Evolutionary conservation across 2,329 filamentous ascomycete genomes (phyloP).

Genomic region (Berkeleyomyces basicola): DNA sequence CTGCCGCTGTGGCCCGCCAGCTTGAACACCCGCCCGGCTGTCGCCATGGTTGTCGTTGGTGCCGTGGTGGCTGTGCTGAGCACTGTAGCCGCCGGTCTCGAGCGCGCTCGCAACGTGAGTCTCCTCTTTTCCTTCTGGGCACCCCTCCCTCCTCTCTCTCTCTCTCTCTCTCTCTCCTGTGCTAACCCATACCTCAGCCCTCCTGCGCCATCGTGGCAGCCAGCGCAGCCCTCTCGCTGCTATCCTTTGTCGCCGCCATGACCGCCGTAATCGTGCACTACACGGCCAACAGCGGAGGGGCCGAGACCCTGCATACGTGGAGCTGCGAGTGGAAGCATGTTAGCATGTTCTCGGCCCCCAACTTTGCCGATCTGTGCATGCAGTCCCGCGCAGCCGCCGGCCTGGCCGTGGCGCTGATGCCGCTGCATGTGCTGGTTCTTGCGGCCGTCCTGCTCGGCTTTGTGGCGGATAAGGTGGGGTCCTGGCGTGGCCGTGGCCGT

Average conservation of each 20-base stretch:
- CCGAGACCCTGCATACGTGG: conserved; percentile 39
- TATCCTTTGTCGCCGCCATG: conserved; percentile 40
- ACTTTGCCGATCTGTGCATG: conserved; percentile 39
- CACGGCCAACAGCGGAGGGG: not conserved
- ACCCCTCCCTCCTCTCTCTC: not conserved
- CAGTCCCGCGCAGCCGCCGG: conserved; percentile 38
- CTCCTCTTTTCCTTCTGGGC: not conserved
- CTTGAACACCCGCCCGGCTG: conserved; percentile 39
- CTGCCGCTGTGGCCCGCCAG: conserved; percentile 41
- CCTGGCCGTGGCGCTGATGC: conserved; percentile 39
- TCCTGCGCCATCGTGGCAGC: conserved; percentile 8
- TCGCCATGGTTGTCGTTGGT: conserved; percentile 36
- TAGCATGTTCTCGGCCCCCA: conserved; percentile 34
- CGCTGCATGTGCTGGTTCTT: conserved; percentile 35
- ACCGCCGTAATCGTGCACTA: conserved; percentile 25
- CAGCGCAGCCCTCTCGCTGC: conserved; percentile 31
- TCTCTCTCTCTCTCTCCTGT: not conserved
- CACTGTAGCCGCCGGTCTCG: conserved; percentile 29
- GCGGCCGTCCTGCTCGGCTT: conserved; percentile 26
- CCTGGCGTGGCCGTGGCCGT: not conserved
- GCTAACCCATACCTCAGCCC: conserved; percentile 15
- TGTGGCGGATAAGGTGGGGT: not conserved
- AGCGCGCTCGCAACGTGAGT: conserved; percentile 35
- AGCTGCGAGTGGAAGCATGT: conserved; percentile 41
- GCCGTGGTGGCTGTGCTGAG: conserved; percentile 33